Conservation (phyloP, 2,329 filamentous ascomycete genomes). For the Colletotrichum magnum region DNA sequence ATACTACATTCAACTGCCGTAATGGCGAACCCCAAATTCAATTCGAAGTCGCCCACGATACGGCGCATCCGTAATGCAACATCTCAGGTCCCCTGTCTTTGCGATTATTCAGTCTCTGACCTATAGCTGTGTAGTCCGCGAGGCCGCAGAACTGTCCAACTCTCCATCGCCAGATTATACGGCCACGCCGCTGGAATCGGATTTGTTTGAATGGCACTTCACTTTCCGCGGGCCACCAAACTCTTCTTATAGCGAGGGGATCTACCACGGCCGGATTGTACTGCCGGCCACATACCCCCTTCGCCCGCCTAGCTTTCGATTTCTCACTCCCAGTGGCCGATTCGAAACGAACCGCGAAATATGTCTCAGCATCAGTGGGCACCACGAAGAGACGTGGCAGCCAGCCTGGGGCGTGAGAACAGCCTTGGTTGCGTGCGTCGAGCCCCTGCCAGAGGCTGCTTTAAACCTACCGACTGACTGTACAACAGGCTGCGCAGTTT, state of each 20-base stretch:
- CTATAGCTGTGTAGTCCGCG: slow-evolving; percentile 75
- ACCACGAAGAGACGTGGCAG: slow-evolving; percentile 99
- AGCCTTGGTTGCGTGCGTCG: slow-evolving; percentile 75
- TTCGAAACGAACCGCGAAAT: slow-evolving; percentile 99
- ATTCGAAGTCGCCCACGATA: slow-evolving; percentile 86
- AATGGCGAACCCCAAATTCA: slow-evolving; percentile 67
- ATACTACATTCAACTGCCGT: slow-evolving; percentile 30
- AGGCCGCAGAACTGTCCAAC: slow-evolving; percentile 87
- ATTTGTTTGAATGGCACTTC: slow-evolving; percentile 99
- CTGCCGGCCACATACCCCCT: slow-evolving; percentile 92
- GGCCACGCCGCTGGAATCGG: slow-evolving; percentile 86
- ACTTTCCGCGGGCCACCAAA: slow-evolving; percentile 91
- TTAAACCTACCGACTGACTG: slow-evolving; percentile 1
- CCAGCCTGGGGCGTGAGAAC: slow-evolving; percentile 97
- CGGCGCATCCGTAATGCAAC: slow-evolving; percentile 79
- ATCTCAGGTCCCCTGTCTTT: too few species aligned
- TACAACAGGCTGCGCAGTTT: slow-evolving; percentile 78
- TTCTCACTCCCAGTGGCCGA: slow-evolving; percentile 89
- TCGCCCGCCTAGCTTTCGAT: slow-evolving; percentile 94
- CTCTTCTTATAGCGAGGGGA: slow-evolving; percentile 82
- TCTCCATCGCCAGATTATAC: slow-evolving; percentile 88
- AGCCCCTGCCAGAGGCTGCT: too few species aligned
- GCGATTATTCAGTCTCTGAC: slow-evolving; percentile 28
- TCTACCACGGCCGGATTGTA: slow-evolving; percentile 96
- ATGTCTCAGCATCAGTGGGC: slow-evolving; percentile 91